Conservation (phyloP, 106 monocot genomes). For the Posidonia australis region DNA sequence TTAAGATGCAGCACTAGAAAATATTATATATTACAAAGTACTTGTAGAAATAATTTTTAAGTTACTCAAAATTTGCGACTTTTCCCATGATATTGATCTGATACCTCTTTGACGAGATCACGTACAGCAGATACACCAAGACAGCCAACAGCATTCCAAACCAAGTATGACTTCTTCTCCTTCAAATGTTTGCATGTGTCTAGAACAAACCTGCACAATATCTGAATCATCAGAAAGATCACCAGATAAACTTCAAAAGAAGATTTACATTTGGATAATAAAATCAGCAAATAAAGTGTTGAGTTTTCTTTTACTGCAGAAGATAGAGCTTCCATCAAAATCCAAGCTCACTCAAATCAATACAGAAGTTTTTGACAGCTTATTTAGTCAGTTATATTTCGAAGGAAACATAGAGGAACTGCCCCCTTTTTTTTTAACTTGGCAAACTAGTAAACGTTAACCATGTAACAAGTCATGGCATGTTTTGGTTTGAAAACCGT, state of each 20-base stretch:
- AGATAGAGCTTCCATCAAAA: neutral
- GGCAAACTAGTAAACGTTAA: too few relatives aligned
- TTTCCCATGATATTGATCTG: neutral
- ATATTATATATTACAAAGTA: too few relatives aligned
- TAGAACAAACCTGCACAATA: conserved; percentile 65
- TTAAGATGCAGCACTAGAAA: too few relatives aligned
- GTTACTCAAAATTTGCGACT: too few relatives aligned
- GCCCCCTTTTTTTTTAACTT: too few relatives aligned
- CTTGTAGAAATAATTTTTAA: too few relatives aligned
- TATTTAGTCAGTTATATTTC: neutral
- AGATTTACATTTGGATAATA: neutral
- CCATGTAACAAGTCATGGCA: too few relatives aligned
- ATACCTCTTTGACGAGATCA: conserved; percentile 93
- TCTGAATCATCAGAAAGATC: neutral
- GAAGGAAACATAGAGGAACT: neutral
- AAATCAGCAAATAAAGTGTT: neutral
- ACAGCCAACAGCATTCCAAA: conserved; percentile 93
- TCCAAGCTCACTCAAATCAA: neutral
- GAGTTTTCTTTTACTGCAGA: too few relatives aligned
- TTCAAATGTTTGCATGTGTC: conserved; percentile 66
- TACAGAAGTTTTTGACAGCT: too few relatives aligned
- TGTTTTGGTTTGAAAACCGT: too few relatives aligned
- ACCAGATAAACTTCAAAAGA: neutral
- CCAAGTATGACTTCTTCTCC: conserved; percentile 85
- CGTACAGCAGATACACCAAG: conserved; percentile 62